Conservation (phyloP, 305 asterid genomes). For the Plantago coronopus region DNA sequence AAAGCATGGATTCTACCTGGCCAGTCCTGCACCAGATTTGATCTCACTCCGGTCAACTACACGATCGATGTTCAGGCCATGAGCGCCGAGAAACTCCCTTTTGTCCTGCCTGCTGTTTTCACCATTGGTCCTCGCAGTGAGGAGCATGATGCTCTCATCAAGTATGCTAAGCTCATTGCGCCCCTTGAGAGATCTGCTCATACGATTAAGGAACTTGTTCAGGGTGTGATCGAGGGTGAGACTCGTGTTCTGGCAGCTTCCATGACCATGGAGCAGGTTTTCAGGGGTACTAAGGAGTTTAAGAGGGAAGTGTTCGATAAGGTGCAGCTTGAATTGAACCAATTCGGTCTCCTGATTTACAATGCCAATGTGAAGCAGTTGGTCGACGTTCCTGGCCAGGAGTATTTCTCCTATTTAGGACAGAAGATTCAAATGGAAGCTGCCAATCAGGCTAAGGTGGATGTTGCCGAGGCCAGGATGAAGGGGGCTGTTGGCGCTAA, state of each 20-base stretch:
- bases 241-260: slow-evolving; percentile 66
- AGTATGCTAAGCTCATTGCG: slow-evolving; percentile 56
- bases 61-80: slow-evolving; percentile 75
- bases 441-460: slow-evolving; percentile 55
- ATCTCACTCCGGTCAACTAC: slow-evolving; percentile 61
- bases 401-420: slow-evolving; percentile 56
- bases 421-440: slow-evolving; percentile 70
- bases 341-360: slow-evolving; percentile 55
- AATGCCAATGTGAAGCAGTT: slow-evolving; percentile 62
- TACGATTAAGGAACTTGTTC: slow-evolving; percentile 49
- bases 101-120: slow-evolving; percentile 64
- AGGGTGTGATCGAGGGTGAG: slow-evolving; percentile 63
- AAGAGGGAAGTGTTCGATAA: slow-evolving; percentile 54
- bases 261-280: slow-evolving; percentile 63
- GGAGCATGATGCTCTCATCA: slow-evolving; percentile 34
- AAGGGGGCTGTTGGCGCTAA: slow-evolving; percentile 50
- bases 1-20: slow-evolving; percentile 55
- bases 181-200: slow-evolving; percentile 55
- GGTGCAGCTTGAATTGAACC: slow-evolving; percentile 57
- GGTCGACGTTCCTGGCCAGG: slow-evolving; percentile 59
- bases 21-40: slow-evolving; percentile 38
- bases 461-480: slow-evolving; percentile 56
- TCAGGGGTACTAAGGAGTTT: slow-evolving; percentile 51
- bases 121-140: slow-evolving; percentile 58
- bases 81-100: slow-evolving; percentile 70